Conservation (phyloP, 805 yeast species). For the Hanseniaspora singularis region DNA sequence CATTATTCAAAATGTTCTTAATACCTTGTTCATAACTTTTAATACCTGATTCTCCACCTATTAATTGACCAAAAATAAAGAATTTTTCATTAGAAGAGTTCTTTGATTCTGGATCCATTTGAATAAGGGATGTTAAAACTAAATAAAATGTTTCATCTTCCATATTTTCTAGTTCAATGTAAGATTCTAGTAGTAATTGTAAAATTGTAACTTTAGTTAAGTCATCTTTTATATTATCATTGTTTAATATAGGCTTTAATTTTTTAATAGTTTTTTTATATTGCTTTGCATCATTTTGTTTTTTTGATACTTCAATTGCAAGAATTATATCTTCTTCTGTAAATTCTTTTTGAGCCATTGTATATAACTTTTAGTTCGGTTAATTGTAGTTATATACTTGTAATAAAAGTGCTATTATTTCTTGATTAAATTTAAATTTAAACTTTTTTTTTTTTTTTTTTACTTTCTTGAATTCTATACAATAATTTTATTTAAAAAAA, state of each 20-base stretch:
- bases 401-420: no score
- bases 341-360: background rate
- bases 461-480: no score
- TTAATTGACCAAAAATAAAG: constrained; percentile 78
- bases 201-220: background rate
- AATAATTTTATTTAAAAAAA: no score
- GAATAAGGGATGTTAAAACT: constrained; percentile 46
- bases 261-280: constrained; percentile 23
- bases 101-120: constrained; percentile 53
- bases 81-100: constrained; percentile 65
- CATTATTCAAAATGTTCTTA: constrained; percentile 25
- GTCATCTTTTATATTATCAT: background rate
- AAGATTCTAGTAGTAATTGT: constrained; percentile 4
- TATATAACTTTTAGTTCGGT: no score
- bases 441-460: no score
- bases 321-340: constrained; percentile 2
- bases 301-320: constrained; percentile 18
- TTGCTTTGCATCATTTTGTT: constrained; percentile 17
- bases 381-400: no score
- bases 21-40: constrained; percentile 52
- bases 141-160: constrained; percentile 31
- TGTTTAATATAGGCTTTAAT: constrained; percentile 19
- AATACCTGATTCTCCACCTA: constrained; percentile 72
- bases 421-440: no score
- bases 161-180: constrained; percentile 3